Base-by-base conservation (phyloP, 441 rosid species). In the Mallotus japonicus region DNA sequence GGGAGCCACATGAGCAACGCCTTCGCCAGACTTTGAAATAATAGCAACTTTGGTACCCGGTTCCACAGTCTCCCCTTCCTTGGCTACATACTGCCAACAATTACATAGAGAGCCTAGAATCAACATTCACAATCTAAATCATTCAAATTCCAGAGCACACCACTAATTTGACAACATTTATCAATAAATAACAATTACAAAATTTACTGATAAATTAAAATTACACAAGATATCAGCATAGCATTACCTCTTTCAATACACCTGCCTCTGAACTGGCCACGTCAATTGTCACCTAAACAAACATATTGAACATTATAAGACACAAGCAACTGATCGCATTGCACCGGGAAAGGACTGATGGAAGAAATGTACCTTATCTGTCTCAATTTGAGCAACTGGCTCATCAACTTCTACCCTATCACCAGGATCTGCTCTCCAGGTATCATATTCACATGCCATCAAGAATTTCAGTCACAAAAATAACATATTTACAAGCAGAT, bases 51-150 rank as follows among this genome's bases (percentile, higher is more conserved):
- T 92, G 74, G 76, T 70, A 70, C 99, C 97, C 0, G 99, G 99
- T 79, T 90, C 97, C 65, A 95, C 97, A 49, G 97, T 95, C 55
- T 95, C 97, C n/a, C 99, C 97, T 83, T 90, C 99, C 83, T 90
- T 91, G 70, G 92, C 97, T 56, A 91, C 81, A 79, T 83, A 72
- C 91, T 90, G 81, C 75, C 68, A 78, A 40, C 42, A 75, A 71
- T 67, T 24, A 76, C 22, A 66, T 19, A 75, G 28, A 61, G 15
- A 58, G 76, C 56, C 47, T 55, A 67, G 49, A 54, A 51, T 65
- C 58, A 75, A 54, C 22, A 63, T 54, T 74, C 49, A 63, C 42
- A 65, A 64, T 56, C 24, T 32, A 65, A 37, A 60, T 57, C n/a
- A 50, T 12, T 59, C 62, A 40, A 71, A 60, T 20, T 3, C 49